Evolutionary conservation across 2,329 filamentous ascomycete species (phyloP).

Genomic region (Diaporthe vexans): DNA sequence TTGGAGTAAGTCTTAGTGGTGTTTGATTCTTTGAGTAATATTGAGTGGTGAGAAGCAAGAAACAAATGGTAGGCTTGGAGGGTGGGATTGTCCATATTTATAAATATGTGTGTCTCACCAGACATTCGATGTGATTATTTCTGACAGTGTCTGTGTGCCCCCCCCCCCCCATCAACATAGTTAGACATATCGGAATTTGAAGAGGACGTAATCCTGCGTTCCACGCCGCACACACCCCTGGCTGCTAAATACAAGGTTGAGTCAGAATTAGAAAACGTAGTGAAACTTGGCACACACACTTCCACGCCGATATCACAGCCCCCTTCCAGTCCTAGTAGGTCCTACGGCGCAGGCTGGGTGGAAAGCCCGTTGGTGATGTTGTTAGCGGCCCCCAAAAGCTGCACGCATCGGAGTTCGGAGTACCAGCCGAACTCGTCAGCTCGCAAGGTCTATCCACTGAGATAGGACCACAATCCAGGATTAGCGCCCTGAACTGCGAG

Average conservation of each 20-base stretch:
- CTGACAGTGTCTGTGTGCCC: neutral
- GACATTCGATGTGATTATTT: neutral
- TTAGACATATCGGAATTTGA: neutral
- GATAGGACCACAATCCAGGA: neutral
- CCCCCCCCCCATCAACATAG: neutral
- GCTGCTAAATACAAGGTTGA: neutral
- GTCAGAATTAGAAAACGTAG: constrained; percentile 9
- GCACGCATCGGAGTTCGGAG: constrained; percentile 30
- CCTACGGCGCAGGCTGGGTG: constrained; percentile 1
- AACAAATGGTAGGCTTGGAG: neutral
- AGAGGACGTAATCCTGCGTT: constrained; percentile 5
- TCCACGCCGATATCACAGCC: constrained; percentile 28
- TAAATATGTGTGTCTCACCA: constrained; percentile 10
- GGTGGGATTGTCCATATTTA: constrained; percentile 29
- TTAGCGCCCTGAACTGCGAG: neutral
- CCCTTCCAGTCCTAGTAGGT: neutral
- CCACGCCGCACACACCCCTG: neutral
- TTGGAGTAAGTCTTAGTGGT: neutral
- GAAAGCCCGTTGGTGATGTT: neutral
- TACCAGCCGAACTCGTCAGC: constrained; percentile 20
- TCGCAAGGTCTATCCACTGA: constrained; percentile 6
- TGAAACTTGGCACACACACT: neutral
- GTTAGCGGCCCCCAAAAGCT: constrained; percentile 8
- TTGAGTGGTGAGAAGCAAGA: constrained; percentile 25
- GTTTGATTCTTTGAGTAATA: neutral